phyloP scores from a whole-genome alignment of 257 asterid genomes.

The Jacaranda mimosifolia region DNA sequence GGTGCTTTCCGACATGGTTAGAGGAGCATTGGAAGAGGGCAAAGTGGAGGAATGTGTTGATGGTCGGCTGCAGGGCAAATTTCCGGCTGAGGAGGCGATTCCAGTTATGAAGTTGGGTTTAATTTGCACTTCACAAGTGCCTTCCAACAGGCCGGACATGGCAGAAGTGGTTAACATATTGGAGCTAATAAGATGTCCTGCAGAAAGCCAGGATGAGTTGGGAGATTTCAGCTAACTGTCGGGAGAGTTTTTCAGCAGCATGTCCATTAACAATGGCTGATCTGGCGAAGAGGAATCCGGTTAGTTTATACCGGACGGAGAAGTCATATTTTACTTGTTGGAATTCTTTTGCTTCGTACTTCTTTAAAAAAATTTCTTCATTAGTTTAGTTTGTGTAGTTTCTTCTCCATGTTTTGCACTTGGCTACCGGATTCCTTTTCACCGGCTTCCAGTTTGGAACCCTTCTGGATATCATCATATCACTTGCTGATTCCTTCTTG shows the following conservation, averaged over 20 bases:
- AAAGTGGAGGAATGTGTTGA: slow-evolving; percentile 77
- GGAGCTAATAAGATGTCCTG: slow-evolving; percentile 81
- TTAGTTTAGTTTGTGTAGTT: slow-evolving; percentile 36
- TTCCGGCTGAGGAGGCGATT: slow-evolving; percentile 74
- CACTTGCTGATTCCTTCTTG: neutral
- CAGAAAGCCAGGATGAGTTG: slow-evolving; percentile 63
- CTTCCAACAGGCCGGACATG: slow-evolving; percentile 87
- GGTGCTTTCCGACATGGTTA: slow-evolving; percentile 81
- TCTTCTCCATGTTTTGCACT: slow-evolving; percentile 39
- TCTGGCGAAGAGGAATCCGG: slow-evolving; percentile 76
- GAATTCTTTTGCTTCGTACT: slow-evolving; percentile 29
- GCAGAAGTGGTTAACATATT: slow-evolving; percentile 81
- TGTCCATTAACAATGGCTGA: slow-evolving; percentile 30
- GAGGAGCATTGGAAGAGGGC: slow-evolving; percentile 86
- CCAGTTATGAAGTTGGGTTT: slow-evolving; percentile 79
- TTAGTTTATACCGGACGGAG: slow-evolving; percentile 43
- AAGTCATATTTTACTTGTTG: slow-evolving; percentile 31
- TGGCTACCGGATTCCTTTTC: slow-evolving; percentile 45
- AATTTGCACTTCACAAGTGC: slow-evolving; percentile 87
- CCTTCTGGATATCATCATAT: neutral
- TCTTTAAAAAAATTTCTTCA: slow-evolving; percentile 13
- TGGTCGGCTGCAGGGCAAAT: slow-evolving; percentile 67
- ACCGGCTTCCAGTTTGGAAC: slow-evolving; percentile 32
- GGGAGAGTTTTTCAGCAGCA: neutral
- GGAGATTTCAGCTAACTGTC: slow-evolving; percentile 34